Base-by-base conservation (phyloP, 139 green algal species). In the Asterochloris erici region DNA sequence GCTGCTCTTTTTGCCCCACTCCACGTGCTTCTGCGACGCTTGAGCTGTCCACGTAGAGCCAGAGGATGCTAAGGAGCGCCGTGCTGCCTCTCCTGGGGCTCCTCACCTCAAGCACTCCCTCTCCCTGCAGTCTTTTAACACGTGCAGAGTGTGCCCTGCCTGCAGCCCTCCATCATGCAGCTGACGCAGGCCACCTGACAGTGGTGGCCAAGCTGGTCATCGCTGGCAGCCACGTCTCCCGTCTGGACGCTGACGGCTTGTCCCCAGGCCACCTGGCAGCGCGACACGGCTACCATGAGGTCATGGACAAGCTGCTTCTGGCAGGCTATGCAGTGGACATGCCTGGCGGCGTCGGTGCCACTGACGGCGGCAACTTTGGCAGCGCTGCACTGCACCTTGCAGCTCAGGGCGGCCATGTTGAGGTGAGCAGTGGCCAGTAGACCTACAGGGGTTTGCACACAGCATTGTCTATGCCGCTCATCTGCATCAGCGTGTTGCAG, bases 161-260 rank as follows among this genome's bases (percentile, higher is more conserved):
- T 84, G 71, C 84, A 85, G 84, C 88, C 1, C 82, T 92, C 12
- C 88, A 92, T 69, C 91, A 92, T 76, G 88, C 88, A 9, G 80
- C 85, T 11, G 74, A 89, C 9, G 79, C 60, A 10, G 88, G 88
- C 9, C 84, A 87, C 62, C n/a, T 79, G 0, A 85, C 84, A 21
- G 87, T 92, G 75, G 87, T 87, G 11, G 74, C 38, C 23, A 79
- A 91, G 68, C 77, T 92, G 21, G 79, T 92, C 19, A 92, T 92
- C 77, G 88, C 88, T 19, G 88, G 88, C 19, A 83, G 77, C 77
- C 74, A 83, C 9, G 88, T 91, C 60, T 77, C 84, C 17, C 68
- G 78, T 12, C 61, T 63, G 17, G 87, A 91, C 60, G 64, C 76
- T 13, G 71, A 83, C 14, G 87, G 82, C 19, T 75, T 86, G 27